Evolutionary conservation across 176 grass and related monocot species (phyloP).

Genomic region (Zizania latifolia): DNA sequence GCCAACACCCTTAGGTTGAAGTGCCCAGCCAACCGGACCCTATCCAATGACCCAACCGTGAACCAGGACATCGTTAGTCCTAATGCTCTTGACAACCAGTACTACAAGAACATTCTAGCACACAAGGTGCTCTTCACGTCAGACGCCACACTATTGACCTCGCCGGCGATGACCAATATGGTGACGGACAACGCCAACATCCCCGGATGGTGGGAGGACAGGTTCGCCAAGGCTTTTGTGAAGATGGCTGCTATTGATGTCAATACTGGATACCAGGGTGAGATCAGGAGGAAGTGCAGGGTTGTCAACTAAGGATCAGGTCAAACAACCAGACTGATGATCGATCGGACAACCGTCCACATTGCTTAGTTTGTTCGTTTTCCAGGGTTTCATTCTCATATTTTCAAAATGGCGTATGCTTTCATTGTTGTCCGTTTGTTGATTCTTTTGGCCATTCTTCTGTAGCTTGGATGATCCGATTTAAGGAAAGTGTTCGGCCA

Average conservation of each 20-base stretch:
- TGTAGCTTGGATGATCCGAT: no score
- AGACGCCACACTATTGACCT: conserved; percentile 17
- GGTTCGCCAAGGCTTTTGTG: conserved; percentile 14
- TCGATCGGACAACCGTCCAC: no score
- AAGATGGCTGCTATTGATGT: conserved; percentile 16
- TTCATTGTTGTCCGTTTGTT: no score
- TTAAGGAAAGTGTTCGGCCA: no score
- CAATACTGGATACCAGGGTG: conserved; percentile 4
- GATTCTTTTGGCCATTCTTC: no score
- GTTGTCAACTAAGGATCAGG: conserved; percentile 12
- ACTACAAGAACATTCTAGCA: conserved; percentile 17
- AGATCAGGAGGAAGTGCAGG: conserved; percentile 29
- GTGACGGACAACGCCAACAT: background rate
- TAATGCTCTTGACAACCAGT: conserved; percentile 24
- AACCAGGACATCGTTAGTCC: background rate
- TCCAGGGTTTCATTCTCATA: no score
- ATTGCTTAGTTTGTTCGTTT: no score
- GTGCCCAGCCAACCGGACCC: conserved; percentile 1
- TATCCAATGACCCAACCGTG: conserved; percentile 12
- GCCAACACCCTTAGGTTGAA: background rate
- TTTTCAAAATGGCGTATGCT: no score
- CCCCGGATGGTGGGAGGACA: background rate
- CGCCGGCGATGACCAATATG: background rate
- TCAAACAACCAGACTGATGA: no score
- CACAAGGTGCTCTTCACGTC: conserved; percentile 26